Base-by-base conservation (phyloP, 768 basidiomycete genomes). In the Leccinum subgranulosum region DNA sequence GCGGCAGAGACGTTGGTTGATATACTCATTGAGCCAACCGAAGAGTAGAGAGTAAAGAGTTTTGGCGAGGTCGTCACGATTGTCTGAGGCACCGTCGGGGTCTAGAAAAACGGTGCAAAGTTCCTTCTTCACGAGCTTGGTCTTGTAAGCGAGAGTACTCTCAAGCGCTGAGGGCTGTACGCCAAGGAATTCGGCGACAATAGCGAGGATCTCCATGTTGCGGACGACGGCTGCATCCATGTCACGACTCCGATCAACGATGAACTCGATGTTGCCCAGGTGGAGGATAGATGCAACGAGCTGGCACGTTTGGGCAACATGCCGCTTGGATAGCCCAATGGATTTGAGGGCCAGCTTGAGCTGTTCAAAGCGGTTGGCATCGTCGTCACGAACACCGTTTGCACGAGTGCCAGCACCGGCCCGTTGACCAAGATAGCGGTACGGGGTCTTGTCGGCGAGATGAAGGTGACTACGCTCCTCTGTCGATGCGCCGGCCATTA, bases 51-150 rank as follows among this genome's bases (percentile, higher is more conserved):
- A 93, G 69, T 98, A 98, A 0, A 98, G 81, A 0, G 91, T 90
- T 71, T 94, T 89, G 19, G 96, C 92, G 36, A 99, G 86, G 71
- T 96, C 93, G 67, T 98, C 97, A 47, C 96, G 80, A 63, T 98
- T 97, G 66, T 90, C 88, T 0, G 92, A 87, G 2, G 97, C 93
- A 53, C 91, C 92, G 67, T 98, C 96, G 0, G 91, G 86, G 69
- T 98, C 95, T 46, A 98, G 82, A 76, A 98, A 97, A 25, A 97
- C 88, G 0, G 94, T 97, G 73, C 94, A 97, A n/a, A 97, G 79
- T 74, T 98, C 96, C 76, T 94, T 96, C 72, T 93, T 91, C 68
- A 98, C 84, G 55, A 98, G 77, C 72, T 91, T 92, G 1, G 92
- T 94, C 75, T 88, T 91, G 83, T 94, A 96, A 0, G 93, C 91